These are phyloP conservation scores for Acanthamoeba pearcei DNA, from an alignment of 208 protist genomes.

Conservation along the genomic window DNA sequence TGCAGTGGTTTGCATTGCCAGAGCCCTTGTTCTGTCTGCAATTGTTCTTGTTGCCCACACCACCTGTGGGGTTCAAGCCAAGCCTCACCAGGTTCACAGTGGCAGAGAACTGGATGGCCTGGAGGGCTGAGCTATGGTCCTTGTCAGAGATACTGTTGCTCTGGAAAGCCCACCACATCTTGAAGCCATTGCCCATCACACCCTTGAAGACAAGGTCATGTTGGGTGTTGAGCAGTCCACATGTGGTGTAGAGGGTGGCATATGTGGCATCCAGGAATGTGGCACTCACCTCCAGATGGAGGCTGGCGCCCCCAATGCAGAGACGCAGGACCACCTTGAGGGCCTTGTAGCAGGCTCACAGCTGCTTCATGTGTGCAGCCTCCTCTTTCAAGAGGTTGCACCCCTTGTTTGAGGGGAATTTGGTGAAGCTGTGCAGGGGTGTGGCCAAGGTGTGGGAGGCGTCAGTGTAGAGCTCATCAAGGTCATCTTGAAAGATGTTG, in stretches of 20 bases:
- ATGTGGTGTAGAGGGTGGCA: background rate
- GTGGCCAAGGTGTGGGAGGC: background rate
- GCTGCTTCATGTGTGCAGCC: background rate
- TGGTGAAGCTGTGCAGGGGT: background rate
- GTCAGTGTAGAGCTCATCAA: background rate
- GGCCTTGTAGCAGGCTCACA: background rate
- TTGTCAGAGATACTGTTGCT: background rate
- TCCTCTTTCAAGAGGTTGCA: constrained; percentile 29
- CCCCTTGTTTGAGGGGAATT: background rate
- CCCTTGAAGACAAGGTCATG: background rate
- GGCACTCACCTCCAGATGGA: background rate
- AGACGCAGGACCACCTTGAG: background rate
- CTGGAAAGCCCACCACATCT: background rate
- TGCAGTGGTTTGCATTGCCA: too few species aligned
- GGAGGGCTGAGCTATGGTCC: background rate
- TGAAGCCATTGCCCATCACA: background rate
- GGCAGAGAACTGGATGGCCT: constrained; percentile 9
- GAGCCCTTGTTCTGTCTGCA: too few species aligned
- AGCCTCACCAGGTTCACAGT: background rate
- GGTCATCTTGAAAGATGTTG: background rate
- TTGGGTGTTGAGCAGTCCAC: background rate
- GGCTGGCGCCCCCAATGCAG: background rate
- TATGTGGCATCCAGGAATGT: background rate
- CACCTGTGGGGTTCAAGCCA: too few species aligned
- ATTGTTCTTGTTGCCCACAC: too few species aligned